Conservation (phyloP, 805 yeast species). For the Henningerozyma blattae region DNA sequence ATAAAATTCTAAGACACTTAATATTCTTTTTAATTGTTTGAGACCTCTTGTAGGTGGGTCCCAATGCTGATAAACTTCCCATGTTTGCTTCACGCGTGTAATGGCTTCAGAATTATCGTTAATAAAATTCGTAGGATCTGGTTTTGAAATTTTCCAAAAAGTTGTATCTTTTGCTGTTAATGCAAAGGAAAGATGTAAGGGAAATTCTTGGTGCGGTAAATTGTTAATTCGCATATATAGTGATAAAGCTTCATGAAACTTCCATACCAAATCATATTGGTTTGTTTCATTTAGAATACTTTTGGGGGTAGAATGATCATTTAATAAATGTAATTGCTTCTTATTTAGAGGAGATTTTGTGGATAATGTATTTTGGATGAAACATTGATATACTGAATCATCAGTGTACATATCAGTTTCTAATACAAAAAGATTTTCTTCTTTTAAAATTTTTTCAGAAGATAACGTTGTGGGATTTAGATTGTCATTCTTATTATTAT, state of each 20-base stretch:
- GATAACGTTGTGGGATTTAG: background rate
- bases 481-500: background rate
- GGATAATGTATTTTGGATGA: constrained; percentile 15
- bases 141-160: constrained; percentile 5
- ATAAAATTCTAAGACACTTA: constrained; percentile 22
- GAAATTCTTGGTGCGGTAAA: constrained; percentile 15
- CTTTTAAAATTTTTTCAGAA: background rate
- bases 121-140: constrained; percentile 7
- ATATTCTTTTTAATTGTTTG: constrained; percentile 16
- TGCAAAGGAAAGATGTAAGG: constrained; percentile 7
- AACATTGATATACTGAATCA: constrained; percentile 14
- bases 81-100: constrained; percentile 13
- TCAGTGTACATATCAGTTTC: constrained; percentile 20
- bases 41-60: constrained; percentile 24
- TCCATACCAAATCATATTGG: constrained; percentile 32
- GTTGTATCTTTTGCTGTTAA: constrained; percentile 9
- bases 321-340: constrained; percentile 9
- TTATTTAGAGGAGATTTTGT: constrained; percentile 16
- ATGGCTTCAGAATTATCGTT: constrained; percentile 14
- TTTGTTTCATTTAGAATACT: constrained; percentile 22
- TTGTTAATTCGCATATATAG: constrained; percentile 24
- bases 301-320: constrained; percentile 12
- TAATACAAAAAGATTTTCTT: background rate
- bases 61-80: constrained; percentile 22
- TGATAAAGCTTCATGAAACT: constrained; percentile 28